These are phyloP conservation scores for Capniomyces stellatus DNA, from an alignment of 371 early-diverging fungal genomes.

Conservation along the genomic window DNA sequence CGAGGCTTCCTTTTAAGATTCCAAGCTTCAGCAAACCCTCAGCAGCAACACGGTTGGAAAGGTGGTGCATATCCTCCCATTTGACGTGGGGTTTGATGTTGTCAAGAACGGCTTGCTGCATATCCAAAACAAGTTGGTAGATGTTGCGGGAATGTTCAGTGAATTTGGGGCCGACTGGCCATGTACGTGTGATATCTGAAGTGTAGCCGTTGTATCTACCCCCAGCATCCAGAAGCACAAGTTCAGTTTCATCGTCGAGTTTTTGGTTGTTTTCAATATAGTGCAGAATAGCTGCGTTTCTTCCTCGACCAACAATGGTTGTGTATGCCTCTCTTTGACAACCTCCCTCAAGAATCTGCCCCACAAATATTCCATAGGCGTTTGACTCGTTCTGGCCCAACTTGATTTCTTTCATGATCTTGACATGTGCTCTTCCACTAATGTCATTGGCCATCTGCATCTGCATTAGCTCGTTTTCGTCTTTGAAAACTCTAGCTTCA, in stretches of 20 bases:
- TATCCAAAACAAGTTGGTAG: constrained; percentile 65
- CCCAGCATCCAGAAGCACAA: constrained; percentile 78
- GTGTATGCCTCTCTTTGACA: constrained; percentile 68
- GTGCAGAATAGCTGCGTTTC: constrained; percentile 64
- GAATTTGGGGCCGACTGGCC: constrained; percentile 69
- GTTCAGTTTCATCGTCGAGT: constrained; percentile 25
- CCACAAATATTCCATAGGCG: constrained; percentile 56
- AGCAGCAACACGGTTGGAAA: constrained; percentile 49
- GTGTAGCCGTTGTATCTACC: constrained; percentile 67
- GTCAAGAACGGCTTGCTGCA: constrained; percentile 54
- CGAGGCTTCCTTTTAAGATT: constrained; percentile 44
- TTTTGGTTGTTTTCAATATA: constrained; percentile 46
- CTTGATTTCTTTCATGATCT: constrained; percentile 45
- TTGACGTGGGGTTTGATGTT: constrained; percentile 58
- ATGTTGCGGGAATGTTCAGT: constrained; percentile 49
- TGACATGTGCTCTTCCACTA: constrained; percentile 56
- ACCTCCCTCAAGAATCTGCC: constrained; percentile 44
- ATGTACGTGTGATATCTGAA: constrained; percentile 77
- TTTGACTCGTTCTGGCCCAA: constrained; percentile 47
- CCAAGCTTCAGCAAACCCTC: constrained; percentile 59
- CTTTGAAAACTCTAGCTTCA: constrained; percentile 62
- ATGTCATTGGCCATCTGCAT: constrained; percentile 60
- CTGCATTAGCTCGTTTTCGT: constrained; percentile 48
- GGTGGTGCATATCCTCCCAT: constrained; percentile 79
- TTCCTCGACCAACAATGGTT: constrained; percentile 65